phyloP scores from a whole-genome alignment of 2,329 filamentous ascomycete genomes.

The Cytospora schulzeri region DNA sequence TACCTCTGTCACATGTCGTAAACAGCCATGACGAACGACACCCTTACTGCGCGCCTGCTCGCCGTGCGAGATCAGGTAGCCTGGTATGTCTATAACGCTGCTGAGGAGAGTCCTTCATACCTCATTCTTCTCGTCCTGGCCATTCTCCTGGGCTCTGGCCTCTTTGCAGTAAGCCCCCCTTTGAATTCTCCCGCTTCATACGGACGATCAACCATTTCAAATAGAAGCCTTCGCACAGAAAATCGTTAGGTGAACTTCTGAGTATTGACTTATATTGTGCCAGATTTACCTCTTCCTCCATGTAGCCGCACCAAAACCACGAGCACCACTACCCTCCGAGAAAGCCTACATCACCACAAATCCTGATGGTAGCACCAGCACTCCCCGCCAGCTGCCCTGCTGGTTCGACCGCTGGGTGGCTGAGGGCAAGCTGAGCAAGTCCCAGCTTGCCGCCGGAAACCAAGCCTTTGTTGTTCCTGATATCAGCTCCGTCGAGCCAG shows the following conservation, averaged over 20 bases:
- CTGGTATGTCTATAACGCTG: conserved; percentile 39
- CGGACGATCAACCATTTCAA: background rate
- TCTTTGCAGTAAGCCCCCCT: conserved; percentile 42
- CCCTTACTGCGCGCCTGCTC: conserved; percentile 26
- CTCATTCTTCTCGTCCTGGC: conserved; percentile 42
- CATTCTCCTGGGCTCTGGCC: conserved; percentile 37
- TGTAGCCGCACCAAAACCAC: conserved; percentile 78
- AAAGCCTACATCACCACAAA: conserved; percentile 81
- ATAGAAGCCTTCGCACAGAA: background rate
- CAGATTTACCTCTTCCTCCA: conserved; percentile 70
- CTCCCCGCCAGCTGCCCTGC: conserved; percentile 68
- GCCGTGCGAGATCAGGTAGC: conserved; percentile 40
- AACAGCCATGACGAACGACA: conserved; percentile 19
- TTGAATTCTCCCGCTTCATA: background rate
- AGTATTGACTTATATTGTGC: background rate
- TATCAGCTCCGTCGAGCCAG: conserved; percentile 66
- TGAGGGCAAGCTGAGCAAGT: conserved; percentile 56
- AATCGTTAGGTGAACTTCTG: background rate
- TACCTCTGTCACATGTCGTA: conserved; percentile 20
- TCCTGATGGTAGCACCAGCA: conserved; percentile 56
- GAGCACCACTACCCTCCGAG: conserved; percentile 72
- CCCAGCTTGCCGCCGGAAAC: conserved; percentile 38
- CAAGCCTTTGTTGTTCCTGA: conserved; percentile 47
- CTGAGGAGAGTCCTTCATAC: conserved; percentile 43
- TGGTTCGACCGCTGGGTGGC: conserved; percentile 81